Percentiles rank a stretch among this genome's conserved stretches.
These are phyloP conservation scores for Phyllosticta capitalensis DNA, from an alignment of 2,329 filamentous ascomycete species.

Conservation along the genomic window DNA sequence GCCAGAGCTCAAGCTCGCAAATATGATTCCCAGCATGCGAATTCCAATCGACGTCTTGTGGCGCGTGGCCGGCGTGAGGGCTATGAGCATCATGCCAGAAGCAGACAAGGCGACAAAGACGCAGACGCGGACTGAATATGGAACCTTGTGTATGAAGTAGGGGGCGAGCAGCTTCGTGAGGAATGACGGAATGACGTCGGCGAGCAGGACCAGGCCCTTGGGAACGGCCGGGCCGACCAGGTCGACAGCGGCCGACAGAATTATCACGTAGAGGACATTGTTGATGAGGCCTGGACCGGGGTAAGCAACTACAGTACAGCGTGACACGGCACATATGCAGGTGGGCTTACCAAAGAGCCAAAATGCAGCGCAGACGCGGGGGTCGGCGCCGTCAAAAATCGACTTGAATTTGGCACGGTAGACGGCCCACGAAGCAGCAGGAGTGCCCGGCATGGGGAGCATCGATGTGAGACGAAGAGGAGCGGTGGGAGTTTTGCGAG, in stretches of 20 bases:
- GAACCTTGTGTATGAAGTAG: constrained; percentile 84
- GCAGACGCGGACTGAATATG: constrained; percentile 67
- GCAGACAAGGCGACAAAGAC: constrained; percentile 66
- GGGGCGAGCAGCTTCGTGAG: constrained; percentile 78
- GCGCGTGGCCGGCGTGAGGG: constrained; percentile 58
- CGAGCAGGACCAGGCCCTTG: constrained; percentile 86
- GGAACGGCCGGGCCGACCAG: constrained; percentile 80
- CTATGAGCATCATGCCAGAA: constrained; percentile 82
- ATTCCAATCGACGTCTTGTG: constrained; percentile 53
- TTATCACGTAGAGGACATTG: constrained; percentile 95
- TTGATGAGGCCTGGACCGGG: constrained; percentile 66
- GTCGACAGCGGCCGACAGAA: constrained; percentile 89
- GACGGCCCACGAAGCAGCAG: constrained; percentile 60
- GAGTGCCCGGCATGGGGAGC: constrained; percentile 48
- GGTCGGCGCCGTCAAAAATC: constrained; percentile 58
- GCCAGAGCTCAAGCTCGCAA: constrained; percentile 79
- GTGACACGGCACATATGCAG: not conserved
- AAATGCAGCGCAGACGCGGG: constrained; percentile 68
- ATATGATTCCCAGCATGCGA: constrained; percentile 73
- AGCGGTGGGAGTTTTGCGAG: not conserved
- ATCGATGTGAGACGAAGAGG: constrained; percentile 12
- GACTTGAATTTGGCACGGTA: constrained; percentile 57
- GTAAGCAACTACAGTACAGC: constrained; percentile 7
- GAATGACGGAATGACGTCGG: constrained; percentile 86
- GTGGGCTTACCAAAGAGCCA: constrained; percentile 73